Percentiles rank a stretch among this genome's conserved stretches.
phyloP scores from a whole-genome alignment of 1,284 basidiomycete genomes.

The Sanguinoderma infundibulare region DNA sequence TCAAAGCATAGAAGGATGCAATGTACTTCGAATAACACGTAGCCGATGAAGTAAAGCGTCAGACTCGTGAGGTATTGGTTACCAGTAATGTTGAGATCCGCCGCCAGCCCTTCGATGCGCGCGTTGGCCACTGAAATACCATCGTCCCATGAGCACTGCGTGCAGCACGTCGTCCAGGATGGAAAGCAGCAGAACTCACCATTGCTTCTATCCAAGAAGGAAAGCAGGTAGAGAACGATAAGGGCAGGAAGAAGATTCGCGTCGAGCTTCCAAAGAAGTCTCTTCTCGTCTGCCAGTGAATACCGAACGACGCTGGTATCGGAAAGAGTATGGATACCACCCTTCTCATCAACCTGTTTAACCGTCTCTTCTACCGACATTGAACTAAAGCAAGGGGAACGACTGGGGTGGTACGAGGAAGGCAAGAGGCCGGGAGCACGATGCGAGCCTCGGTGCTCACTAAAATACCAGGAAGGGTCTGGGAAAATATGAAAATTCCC shows the following conservation, averaged over 20 bases:
- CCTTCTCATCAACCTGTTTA: neutral
- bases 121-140: conserved; percentile 59
- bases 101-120: conserved; percentile 41
- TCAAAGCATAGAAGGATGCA: too few relatives aligned
- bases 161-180: neutral
- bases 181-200: neutral
- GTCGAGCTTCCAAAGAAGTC: conserved; percentile 31
- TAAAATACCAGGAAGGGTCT: neutral
- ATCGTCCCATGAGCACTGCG: neutral
- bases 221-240: conserved; percentile 66
- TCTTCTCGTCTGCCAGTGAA: neutral
- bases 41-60: conserved; percentile 64
- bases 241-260: conserved; percentile 52
- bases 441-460: too few relatives aligned
- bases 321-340: neutral
- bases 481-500: neutral
- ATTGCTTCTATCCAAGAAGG: conserved; percentile 61
- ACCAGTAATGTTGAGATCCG: conserved; percentile 33
- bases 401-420: neutral
- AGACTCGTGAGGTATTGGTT: conserved; percentile 41
- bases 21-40: conserved; percentile 55
- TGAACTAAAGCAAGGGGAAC: neutral
- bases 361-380: neutral
- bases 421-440: too few relatives aligned
- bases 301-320: neutral